Base-by-base conservation (phyloP, 164 flowering plant genomes). In the Magnolia sinica region DNA sequence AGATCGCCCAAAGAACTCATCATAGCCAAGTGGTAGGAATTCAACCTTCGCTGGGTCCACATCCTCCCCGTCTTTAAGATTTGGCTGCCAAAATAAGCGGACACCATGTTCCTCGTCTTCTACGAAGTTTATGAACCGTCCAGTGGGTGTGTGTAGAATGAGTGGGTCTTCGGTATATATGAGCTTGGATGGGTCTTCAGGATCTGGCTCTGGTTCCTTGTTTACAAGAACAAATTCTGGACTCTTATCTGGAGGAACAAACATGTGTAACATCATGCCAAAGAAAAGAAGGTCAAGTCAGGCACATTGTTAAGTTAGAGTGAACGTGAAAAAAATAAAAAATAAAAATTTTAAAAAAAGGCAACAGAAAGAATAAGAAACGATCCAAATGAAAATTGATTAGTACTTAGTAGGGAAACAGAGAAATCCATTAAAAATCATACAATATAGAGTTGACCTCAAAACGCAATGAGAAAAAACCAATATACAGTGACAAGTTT, bases 61-160 rank as follows among this genome's bases (percentile, higher is more conserved):
- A 7, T 89, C 89, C 79, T 92, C 19, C 88, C 90, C 79, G 88
- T 74, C 61, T 55, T 55, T 16, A 55, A 86, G 73, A 50, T 84
- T 82, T 8, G 98, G 98, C 80, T 88, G 98, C 98, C 98, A 95
- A 85, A 91, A 95, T 70, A 95, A 80, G 45, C 98, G 88, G 66
- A 95, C 49, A 61, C 97, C 98, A 80, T 95, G 58, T 71, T 93
- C 80, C 73, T 93, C 93, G 80, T 95, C 98, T 8, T 93, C 98
- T 9, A 91, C 76, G 79, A 82, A 91, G 83, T 95, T 89, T 72
- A 93, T 93, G 50, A 95, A 20, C 18, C 87, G 83, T 59, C 98
- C 98, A 18, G 90, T 87, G 72, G 75, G 87, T 45, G 91, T 87
- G 77, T 93, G 98, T 14, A 95, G 83, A 79, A 95, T 95, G 52